These are phyloP conservation scores for Fusarium redolens DNA, from an alignment of 2,329 filamentous ascomycete species.

Conservation along the genomic window DNA sequence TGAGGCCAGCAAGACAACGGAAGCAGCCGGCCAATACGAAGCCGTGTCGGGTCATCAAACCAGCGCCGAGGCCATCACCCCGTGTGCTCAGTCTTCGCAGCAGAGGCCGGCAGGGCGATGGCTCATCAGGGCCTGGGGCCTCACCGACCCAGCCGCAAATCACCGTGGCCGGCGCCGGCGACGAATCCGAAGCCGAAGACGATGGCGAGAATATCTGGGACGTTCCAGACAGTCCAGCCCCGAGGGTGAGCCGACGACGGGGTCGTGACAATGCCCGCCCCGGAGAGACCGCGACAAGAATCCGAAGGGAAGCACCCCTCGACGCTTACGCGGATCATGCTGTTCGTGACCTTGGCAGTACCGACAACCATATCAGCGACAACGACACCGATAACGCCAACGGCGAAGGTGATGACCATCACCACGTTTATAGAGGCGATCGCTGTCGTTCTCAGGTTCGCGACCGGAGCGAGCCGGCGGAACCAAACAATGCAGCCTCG, in stretches of 20 bases:
- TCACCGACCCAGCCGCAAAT: not conserved
- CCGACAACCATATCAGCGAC: too few species aligned
- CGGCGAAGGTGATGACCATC: not conserved
- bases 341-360: not conserved
- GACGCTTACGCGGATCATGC: not conserved
- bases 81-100: not conserved
- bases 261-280: not conserved
- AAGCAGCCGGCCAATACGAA: not conserved
- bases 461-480: not conserved
- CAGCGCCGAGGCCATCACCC: not conserved
- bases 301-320: not conserved
- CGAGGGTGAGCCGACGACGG: not conserved
- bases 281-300: not conserved
- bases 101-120: not conserved
- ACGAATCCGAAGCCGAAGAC: not conserved
- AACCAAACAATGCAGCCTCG: not conserved
- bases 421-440: not conserved
- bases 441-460: not conserved
- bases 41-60: not conserved
- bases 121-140: not conserved
- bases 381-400: not conserved
- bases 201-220: not conserved
- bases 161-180: not conserved
- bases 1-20: not conserved
- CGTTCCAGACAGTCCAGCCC: not conserved